phyloP scores from a whole-genome alignment of 2,329 filamentous ascomycete species.

The Davidsoniella eucalypti region DNA sequence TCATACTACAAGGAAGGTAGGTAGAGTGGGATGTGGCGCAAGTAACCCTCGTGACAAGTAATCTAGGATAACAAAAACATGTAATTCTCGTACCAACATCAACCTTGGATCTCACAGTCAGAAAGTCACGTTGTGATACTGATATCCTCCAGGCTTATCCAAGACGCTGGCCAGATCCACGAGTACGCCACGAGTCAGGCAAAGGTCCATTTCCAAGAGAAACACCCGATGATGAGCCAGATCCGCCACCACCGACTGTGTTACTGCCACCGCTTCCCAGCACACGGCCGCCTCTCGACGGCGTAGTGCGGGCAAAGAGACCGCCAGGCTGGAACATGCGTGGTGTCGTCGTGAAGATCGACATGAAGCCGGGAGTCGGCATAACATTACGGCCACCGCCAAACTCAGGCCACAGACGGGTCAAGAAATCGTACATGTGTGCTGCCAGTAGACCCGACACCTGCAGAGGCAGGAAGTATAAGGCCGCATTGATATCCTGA shows the following conservation, averaged over 20 bases:
- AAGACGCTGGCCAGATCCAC: conserved; percentile 46
- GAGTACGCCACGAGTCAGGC: conserved; percentile 46
- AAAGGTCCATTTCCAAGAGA: conserved; percentile 27
- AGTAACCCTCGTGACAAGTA: too few relatives aligned
- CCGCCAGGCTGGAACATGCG: neutral
- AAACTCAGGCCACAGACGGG: conserved; percentile 73
- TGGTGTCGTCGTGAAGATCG: conserved; percentile 41
- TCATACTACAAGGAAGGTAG: too few relatives aligned
- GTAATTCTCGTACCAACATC: too few relatives aligned
- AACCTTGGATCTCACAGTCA: too few relatives aligned
- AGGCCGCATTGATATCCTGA: conserved; percentile 32
- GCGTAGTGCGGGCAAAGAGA: neutral
- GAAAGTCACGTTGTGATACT: too few relatives aligned
- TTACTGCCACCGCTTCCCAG: neutral
- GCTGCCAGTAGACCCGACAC: conserved; percentile 45
- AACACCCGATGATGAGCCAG: conserved; percentile 5
- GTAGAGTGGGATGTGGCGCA: too few relatives aligned
- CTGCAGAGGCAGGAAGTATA: conserved; percentile 47
- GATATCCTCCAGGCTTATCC: conserved; percentile 24
- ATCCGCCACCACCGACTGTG: neutral
- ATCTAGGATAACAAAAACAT: too few relatives aligned
- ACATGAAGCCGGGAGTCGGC: conserved; percentile 56
- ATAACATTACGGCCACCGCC: conserved; percentile 68
- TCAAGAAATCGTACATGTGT: conserved; percentile 81
- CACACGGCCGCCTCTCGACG: neutral